Percentiles rank a stretch among this genome's conserved stretches.
Evolutionary conservation across 345 rosid genomes (phyloP).

Genomic region (Aquilaria sinensis): DNA sequence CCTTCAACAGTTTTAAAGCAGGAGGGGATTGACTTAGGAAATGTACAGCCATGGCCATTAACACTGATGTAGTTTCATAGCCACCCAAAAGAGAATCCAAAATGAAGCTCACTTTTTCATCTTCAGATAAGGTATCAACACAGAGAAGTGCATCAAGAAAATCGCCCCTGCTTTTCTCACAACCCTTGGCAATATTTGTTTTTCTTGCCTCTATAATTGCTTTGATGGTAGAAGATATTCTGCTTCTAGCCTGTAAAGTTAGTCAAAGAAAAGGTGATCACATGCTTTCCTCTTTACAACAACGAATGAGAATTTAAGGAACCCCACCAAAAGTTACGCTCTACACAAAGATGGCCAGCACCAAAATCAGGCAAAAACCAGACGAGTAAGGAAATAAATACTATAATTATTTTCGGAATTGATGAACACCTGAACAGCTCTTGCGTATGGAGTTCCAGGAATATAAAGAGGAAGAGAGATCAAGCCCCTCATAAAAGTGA

Average conservation of each 20-base stretch:
- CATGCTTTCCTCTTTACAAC: conserved; percentile 30
- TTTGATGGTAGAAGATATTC: conserved; percentile 45
- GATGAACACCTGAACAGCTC: conserved; percentile 43
- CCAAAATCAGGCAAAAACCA: not conserved
- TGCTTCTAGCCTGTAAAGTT: conserved; percentile 53
- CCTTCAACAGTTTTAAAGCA: conserved; percentile 40
- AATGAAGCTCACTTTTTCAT: conserved; percentile 50
- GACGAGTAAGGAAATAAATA: not conserved
- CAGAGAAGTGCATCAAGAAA: conserved; percentile 38
- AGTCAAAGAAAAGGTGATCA: conserved; percentile 23
- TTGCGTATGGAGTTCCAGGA: conserved; percentile 59
- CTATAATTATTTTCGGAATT: not conserved
- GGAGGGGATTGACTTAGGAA: conserved; percentile 31
- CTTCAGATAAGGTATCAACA: conserved; percentile 47
- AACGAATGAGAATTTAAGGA: not conserved
- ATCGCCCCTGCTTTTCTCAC: conserved; percentile 18
- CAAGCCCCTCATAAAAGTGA: conserved; percentile 48
- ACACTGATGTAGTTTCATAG: conserved; percentile 51
- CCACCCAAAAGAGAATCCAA: conserved; percentile 57
- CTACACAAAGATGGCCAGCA: not conserved
- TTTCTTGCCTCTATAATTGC: conserved; percentile 42
- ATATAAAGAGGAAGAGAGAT: conserved; percentile 48
- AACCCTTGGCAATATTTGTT: conserved; percentile 4
- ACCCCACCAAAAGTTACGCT: not conserved
- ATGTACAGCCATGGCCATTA: conserved; percentile 40